Base-by-base conservation (phyloP, 139 green algal genomes). In the Coccomyxa sp. region DNA sequence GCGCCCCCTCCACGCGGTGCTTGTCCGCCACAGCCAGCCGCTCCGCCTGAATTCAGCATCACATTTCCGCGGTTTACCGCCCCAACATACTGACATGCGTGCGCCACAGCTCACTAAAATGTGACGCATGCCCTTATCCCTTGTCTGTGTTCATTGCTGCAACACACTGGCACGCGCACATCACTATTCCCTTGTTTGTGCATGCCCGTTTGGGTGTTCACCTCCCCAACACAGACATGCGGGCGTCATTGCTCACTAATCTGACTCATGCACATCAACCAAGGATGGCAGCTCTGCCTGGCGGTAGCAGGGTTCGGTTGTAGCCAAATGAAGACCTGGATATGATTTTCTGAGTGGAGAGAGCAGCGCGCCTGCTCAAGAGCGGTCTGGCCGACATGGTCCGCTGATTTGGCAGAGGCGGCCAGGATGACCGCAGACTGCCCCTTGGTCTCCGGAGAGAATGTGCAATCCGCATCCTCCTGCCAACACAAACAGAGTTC, bases 401-500 rank as follows among this genome's bases (percentile, higher is more conserved):
- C 63, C 1, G 38, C 38, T 51, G 76, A 68, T 14, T 83, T 58
- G 18, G 66, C 79, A 4, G 79, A 67, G 58, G 59, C 79, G 9
- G 79, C 83, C 79, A 38, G 87, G 71, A 86, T 23, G 67, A 86
- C 82, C 32, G 57, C 76, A 76, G 17, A 84, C 79, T 58, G 85
- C 86, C 23, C 82, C 87, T 27, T 76, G 87, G 80, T 90, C 87
- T 0, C 21, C 63, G 87, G 87, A 13, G 71, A 76, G 85, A 90
- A 90, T 0, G 87, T 90, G 76, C 87, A 88, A 27, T 77, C 75
- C 17, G 60, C 38, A 10, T 80, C 79, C 38, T 85, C 86, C 66
- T 83, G 75, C 60, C 0, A 58, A 58, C 12, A 75, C 25, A 75
- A 23, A 31, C 74, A 45, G 74, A 79, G 38, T 51, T 51, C 7